Base-by-base conservation (phyloP, 2,329 filamentous ascomycete species). In the Xylaria sp. region DNA sequence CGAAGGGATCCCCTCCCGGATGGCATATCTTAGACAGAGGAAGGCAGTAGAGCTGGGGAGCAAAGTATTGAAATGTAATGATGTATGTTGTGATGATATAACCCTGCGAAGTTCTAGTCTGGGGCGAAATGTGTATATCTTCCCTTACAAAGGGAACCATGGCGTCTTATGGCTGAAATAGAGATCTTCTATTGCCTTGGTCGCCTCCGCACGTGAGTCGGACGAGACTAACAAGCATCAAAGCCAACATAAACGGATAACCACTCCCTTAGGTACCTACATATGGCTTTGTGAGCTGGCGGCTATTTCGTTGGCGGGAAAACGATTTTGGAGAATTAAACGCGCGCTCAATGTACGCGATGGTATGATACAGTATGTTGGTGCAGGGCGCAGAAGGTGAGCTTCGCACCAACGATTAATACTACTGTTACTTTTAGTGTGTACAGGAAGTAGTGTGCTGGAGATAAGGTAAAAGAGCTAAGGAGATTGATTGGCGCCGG, bases 301-400 rank as follows among this genome's bases (percentile, higher is more conserved):
- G 65, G 65, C 57, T 68, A 58, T 62, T 63, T 28, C 54, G 58
- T 46, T 70, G 65, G 48, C 50, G 20, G 7, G 5, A 48, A 20
- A 41, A 8, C 15, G 12, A 13, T 7, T 12, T 28, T 44, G 23
- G 10, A 39, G 18, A 34, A 25, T 64, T 71, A 71, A 61, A 69
- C 69, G 69, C 69, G 69, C 69, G 66, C 55, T 61, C 63, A 44
- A 62, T 39, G 51, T 48, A 41, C 41, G 28, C 58, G 58, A 65
- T 61, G 65, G 52, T 63, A 28, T 63, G 34, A 37, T 37, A n/a
- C n/a, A n/a, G n/a, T n/a, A 46, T 46, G 50, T 52, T 28, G 5
- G 37, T 7, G 44, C 44, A 18, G n/a, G 9, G 20, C 9, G n/a
- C n/a, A 48, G 44, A 48, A 54, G n/a, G 23, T 34, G 25, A 20